Conservation (phyloP, 129 eudicot species). For the Saussurea involucrata region DNA sequence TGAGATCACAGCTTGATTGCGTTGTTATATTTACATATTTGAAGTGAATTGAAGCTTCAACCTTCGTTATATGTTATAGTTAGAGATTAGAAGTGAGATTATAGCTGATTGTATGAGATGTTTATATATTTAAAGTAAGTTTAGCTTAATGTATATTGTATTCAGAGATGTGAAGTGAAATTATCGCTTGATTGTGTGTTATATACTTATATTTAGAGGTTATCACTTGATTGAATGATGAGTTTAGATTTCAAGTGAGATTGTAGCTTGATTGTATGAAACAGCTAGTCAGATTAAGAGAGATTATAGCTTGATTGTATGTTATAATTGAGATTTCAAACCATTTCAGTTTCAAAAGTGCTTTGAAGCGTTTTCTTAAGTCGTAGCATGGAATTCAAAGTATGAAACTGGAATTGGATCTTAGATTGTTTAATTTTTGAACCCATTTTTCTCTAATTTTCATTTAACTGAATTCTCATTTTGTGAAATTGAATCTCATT, state of each 20-base stretch:
- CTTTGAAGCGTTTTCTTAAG: neutral
- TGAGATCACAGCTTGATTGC: conserved; percentile 10
- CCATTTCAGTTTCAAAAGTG: neutral
- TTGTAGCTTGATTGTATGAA: neutral
- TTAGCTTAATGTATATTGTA: neutral
- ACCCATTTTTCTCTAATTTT: neutral
- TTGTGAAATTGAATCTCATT: too few species aligned
- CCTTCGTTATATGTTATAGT: neutral
- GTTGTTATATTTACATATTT: neutral
- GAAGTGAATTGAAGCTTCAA: neutral
- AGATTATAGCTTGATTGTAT: neutral
- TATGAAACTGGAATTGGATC: neutral
- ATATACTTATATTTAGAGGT: neutral
- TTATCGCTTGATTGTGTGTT: neutral
- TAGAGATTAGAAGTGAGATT: neutral
- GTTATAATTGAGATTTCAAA: neutral
- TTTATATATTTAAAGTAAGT: neutral
- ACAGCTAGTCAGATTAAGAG: neutral
- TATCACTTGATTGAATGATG: conserved; percentile 4
- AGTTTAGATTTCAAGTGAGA: neutral
- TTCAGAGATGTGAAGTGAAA: neutral
- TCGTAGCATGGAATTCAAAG: neutral
- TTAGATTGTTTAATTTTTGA: neutral
- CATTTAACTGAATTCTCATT: too few species aligned
- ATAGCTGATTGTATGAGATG: neutral